Conservation (phyloP, 192 early-diverging fungal genomes). For the Spinellus fusiger region DNA sequence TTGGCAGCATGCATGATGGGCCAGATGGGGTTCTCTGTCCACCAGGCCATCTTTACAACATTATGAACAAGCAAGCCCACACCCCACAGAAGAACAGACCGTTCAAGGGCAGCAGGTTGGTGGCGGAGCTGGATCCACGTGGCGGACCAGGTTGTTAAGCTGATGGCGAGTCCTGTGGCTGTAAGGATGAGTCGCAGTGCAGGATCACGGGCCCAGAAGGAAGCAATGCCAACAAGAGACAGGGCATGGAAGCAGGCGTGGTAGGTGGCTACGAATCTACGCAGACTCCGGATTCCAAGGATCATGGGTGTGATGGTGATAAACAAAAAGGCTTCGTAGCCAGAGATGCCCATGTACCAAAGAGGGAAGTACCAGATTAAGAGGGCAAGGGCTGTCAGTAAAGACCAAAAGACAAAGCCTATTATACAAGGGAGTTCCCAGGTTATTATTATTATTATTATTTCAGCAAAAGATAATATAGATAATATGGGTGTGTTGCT, state of each 20-base stretch:
- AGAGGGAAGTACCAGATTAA: slow-evolving; percentile 78
- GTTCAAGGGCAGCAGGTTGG: slow-evolving; percentile 52
- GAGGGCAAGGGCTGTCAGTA: slow-evolving; percentile 63
- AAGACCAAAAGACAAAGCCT: slow-evolving; percentile 81
- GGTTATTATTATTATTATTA: not conserved
- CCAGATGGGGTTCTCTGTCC: slow-evolving; percentile 78
- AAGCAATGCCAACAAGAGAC: slow-evolving; percentile 56
- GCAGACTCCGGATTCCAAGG: slow-evolving; percentile 50
- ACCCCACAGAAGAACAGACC: slow-evolving; percentile 56
- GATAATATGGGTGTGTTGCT: not conserved
- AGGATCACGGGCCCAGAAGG: slow-evolving; percentile 54
- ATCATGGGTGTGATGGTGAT: slow-evolving; percentile 52
- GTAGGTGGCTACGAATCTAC: slow-evolving; percentile 43
- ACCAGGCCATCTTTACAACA: slow-evolving; percentile 69
- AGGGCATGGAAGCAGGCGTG: slow-evolving; percentile 50
- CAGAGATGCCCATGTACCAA: slow-evolving; percentile 83
- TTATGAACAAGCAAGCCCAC: slow-evolving; percentile 63
- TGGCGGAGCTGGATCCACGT: slow-evolving; percentile 50
- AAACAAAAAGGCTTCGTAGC: slow-evolving; percentile 69
- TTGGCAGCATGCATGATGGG: slow-evolving; percentile 70
- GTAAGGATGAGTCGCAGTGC: slow-evolving; percentile 51
- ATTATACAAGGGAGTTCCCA: not conserved
- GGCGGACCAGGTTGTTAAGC: slow-evolving; percentile 50
- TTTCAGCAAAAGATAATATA: not conserved
- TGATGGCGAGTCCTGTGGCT: slow-evolving; percentile 51